Evolutionary conservation across 768 basidiomycete genomes (phyloP).

Genomic region (Phaffia australis): DNA sequence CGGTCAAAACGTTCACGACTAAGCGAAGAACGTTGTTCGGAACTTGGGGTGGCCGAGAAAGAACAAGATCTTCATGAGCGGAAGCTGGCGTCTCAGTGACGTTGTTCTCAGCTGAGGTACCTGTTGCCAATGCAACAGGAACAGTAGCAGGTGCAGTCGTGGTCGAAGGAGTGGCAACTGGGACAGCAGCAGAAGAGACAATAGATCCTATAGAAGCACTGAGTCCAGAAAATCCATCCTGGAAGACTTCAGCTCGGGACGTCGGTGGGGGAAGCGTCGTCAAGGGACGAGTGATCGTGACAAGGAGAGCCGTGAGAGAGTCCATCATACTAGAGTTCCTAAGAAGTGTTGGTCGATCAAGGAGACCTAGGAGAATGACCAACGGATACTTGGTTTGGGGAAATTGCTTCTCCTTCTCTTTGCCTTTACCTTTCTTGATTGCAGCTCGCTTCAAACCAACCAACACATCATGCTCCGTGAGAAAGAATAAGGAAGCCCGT

Average conservation of each 20-base stretch:
- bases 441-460: slow-evolving; percentile 51
- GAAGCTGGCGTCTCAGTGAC: neutral
- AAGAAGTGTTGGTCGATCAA: slow-evolving; percentile 76
- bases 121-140: neutral
- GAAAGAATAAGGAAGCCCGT: slow-evolving; percentile 77
- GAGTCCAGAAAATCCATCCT: slow-evolving; percentile 21
- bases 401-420: slow-evolving; percentile 79
- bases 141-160: neutral
- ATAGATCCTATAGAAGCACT: neutral
- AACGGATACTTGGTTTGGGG: slow-evolving; percentile 76
- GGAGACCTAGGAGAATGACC: slow-evolving; percentile 70
- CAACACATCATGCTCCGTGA: slow-evolving; percentile 86
- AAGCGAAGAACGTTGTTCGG: slow-evolving; percentile 73
- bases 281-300: slow-evolving; percentile 77
- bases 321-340: slow-evolving; percentile 86
- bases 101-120: neutral
- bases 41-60: slow-evolving; percentile 69
- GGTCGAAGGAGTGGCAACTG: neutral
- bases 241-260: slow-evolving; percentile 22
- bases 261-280: slow-evolving; percentile 42
- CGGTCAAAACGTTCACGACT: slow-evolving; percentile 93
- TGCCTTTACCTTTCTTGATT: slow-evolving; percentile 62
- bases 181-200: slow-evolving; percentile 1
- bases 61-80: slow-evolving; percentile 23
- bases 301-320: slow-evolving; percentile 74